Conservation (phyloP, 441 rosid genomes). For the Biscutella laevigata region DNA sequence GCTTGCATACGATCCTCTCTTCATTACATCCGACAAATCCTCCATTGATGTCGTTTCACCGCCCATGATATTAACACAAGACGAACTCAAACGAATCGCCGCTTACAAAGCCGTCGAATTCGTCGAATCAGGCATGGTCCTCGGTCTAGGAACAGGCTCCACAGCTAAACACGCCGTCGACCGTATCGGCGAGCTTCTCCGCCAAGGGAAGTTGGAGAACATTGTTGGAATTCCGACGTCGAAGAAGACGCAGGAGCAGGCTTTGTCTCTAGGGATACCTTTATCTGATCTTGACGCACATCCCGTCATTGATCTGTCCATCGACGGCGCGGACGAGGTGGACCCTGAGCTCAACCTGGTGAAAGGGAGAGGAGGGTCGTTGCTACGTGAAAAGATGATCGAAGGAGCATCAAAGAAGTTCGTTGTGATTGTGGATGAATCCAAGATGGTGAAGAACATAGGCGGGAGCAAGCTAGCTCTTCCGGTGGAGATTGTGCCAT, state of each 20-base stretch:
- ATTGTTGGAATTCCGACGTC: conserved; percentile 85
- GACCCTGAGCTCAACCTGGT: conserved; percentile 68
- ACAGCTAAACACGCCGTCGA: conserved; percentile 90
- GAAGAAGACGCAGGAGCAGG: conserved; percentile 62
- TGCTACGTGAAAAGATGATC: conserved; percentile 86
- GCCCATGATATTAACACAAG: conserved; percentile 49
- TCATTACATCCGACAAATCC: conserved; percentile 39
- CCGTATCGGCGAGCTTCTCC: conserved; percentile 70
- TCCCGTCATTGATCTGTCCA: conserved; percentile 67
- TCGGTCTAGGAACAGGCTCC: conserved; percentile 93
- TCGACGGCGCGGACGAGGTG: conserved; percentile 97
- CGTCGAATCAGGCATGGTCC: conserved; percentile 89
- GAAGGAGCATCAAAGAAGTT: conserved; percentile 74
- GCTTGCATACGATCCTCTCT: conserved; percentile 42
- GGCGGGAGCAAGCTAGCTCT: conserved; percentile 73
- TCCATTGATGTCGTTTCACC: conserved; percentile 37
- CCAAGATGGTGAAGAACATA: conserved; percentile 48
- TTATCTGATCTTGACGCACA: conserved; percentile 68
- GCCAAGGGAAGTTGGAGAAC: conserved; percentile 55
- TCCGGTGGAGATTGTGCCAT: conserved; percentile 81
- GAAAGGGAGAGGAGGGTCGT: conserved; percentile 89
- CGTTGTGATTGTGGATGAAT: conserved; percentile 66
- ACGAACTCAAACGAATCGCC: conserved; percentile 74
- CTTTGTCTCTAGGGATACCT: conserved; percentile 70
- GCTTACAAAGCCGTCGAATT: conserved; percentile 90